Evolutionary conservation across 1,284 basidiomycete genomes (phyloP), one percentile per base, ranked within the genome.

Genomic region (Apiotrichum sp.): DNA sequence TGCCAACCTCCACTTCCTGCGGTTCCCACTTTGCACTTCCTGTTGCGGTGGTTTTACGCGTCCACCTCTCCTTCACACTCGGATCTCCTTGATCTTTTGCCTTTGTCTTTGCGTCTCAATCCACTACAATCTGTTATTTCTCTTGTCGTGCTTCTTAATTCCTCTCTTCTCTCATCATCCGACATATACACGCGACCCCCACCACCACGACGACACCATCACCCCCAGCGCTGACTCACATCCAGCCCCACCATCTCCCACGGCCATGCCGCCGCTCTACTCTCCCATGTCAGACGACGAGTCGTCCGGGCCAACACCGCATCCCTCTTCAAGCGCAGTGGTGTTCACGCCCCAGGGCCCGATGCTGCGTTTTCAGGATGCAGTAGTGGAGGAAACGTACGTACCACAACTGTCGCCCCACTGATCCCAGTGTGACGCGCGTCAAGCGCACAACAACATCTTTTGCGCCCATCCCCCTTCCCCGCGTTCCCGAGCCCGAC

Each of bases 351-450:
- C 48, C 14, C 46, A 53, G 6, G 63, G 62, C 7, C 67, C 70
- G 0, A 59, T 69, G 35, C 61, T 75, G 36, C 58, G 65, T 40
- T 67, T 75, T 62, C 68, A 74, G 49, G 66, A 70, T 62, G 73
- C 69, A 4, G 64, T 75, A 3, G 71, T 72, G 2, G 72, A 75
- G 63, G 73, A 71, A 34, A 69, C 72, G 73, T 75, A 57, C 62
- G 73, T 62, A 13, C 16, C 16, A 45, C 10, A 32, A 10, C 6
- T 9, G 10, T 42, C 38, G 40, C 6, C 8, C 14, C 36, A 7
- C 36, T 38, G 13, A 22, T 33, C 6, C 6, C 52, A 74, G 72
- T 2, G 70, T 73, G 1, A 75, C 73, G 0, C 69, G 71, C 36
- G 66, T 64, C 9, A 73, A 70, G 9, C 65, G 68, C 1, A 77